Conservation (phyloP, 306 rosid genomes). For the Lathyrus oleraceus region DNA sequence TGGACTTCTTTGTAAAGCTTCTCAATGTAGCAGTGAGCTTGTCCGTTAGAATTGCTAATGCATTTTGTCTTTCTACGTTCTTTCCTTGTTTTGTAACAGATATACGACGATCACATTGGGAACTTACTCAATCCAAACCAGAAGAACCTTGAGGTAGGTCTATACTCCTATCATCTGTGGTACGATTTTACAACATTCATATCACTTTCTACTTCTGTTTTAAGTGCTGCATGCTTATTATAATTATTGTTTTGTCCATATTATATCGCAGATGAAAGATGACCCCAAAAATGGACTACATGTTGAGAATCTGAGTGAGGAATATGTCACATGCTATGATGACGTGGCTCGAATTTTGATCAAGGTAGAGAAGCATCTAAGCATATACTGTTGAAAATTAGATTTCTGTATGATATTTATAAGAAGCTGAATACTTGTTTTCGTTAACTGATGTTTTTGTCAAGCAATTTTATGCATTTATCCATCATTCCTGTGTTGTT, state of each 20-base stretch:
- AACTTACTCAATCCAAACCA: conserved; percentile 52
- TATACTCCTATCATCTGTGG: conserved; percentile 14
- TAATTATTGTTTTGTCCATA: conserved; percentile 26
- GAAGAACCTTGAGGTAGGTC: conserved; percentile 74
- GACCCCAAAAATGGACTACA: conserved; percentile 62
- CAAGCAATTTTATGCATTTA: not conserved
- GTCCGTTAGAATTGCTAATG: conserved; percentile 3
- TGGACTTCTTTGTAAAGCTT: conserved; percentile 8
- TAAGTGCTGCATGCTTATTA: conserved; percentile 14
- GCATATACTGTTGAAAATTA: conserved; percentile 16
- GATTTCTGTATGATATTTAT: conserved; percentile 15
- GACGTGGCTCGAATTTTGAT: conserved; percentile 81
- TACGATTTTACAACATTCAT: not conserved
- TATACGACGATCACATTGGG: conserved; percentile 40
- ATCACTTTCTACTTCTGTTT: conserved; percentile 15
- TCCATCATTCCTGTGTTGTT: not conserved
- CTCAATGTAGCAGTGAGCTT: not conserved
- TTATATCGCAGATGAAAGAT: conserved; percentile 67
- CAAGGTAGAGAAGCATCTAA: conserved; percentile 55
- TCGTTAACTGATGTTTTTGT: conserved; percentile 16
- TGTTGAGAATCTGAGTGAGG: conserved; percentile 89
- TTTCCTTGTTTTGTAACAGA: conserved; percentile 30
- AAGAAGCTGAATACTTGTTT: conserved; percentile 11
- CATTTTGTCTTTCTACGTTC: not conserved
- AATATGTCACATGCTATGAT: conserved; percentile 78